Conservation (phyloP, 441 rosid species). For the Raphanus hybrid region DNA sequence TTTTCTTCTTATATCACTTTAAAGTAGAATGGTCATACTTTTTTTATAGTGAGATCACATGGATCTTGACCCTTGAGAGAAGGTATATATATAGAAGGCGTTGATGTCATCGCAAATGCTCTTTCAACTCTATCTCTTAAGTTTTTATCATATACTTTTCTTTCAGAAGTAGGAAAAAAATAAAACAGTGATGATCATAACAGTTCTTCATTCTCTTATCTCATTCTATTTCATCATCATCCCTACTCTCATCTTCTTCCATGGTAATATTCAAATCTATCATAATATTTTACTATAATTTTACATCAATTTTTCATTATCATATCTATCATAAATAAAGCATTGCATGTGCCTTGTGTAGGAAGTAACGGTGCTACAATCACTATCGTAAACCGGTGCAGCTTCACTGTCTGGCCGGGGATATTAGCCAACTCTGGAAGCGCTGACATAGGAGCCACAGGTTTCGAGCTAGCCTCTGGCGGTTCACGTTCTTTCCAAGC, state of each 20-base stretch:
- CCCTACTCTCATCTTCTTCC: constrained; percentile 19
- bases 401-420: constrained; percentile 68
- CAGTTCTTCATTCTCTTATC: constrained; percentile 30
- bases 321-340: not conserved
- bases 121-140: constrained; percentile 32
- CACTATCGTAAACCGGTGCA: constrained; percentile 55
- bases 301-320: not conserved
- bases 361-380: constrained; percentile 66
- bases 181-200: constrained; percentile 30
- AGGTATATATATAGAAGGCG: constrained; percentile 27
- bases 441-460: constrained; percentile 50
- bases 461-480: constrained; percentile 54
- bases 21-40: constrained; percentile 24
- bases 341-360: constrained; percentile 36
- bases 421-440: constrained; percentile 51
- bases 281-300: not conserved
- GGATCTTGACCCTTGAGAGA: constrained; percentile 30
- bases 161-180: not conserved
- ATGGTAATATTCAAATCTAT: constrained; percentile 19
- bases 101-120: constrained; percentile 29
- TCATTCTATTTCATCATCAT: constrained; percentile 29
- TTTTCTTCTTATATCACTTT: constrained; percentile 25
- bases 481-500: constrained; percentile 55
- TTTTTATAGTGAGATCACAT: constrained; percentile 24
- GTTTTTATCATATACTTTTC: constrained; percentile 4